Evolutionary conservation across 306 rosid species (phyloP), one percentile per base, ranked within the genome.

Genomic region (Trichosanthes truncata): DNA sequence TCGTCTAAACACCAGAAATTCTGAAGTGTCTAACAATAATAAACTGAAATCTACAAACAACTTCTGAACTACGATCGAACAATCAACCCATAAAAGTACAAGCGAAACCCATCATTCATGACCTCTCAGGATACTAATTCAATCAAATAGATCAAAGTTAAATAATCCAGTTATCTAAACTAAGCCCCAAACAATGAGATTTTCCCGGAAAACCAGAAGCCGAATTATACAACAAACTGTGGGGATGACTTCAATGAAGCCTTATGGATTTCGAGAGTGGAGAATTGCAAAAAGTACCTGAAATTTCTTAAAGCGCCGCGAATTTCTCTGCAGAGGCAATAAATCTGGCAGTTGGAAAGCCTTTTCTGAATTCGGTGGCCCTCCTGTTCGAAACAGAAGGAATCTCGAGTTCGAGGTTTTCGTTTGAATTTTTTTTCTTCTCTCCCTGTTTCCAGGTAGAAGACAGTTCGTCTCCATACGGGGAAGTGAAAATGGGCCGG

Each of bases 271-370:
- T 4, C 9, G 4, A 11, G 59, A 10, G 48, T 17, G 59, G 21
- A 68, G 23, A 33, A 53, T 13, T 77, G 68, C 73, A 80, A 77
- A 69, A 73, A 76, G 40, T 8, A 18, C 75, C 76, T 79, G 36
- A 69, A 33, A 83, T 46, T 26, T 46, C 46, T 26, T n/a, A 6
- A 33, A 31, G 31, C 36, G 31, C 48, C 63, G 29, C 20, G 63
- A 74, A 48, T 48, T 74, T 74, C 53, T 53, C 55, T 9, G 57
- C 1, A 41, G 59, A 26, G 10, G 17, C 33, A 45, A 29, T 38
- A 43, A 79, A 63, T 62, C 74, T 9, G 81, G 72, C 61, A n/a
- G 81, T 65, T 65, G 23, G 35, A 51, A 51, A 48, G 9, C 17
- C 15, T 33, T 79, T 26, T 65, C 49, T 31, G 76, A 79, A 66